Base-by-base conservation (phyloP, 1,284 basidiomycete genomes). In the Ustilago bromivora region DNA sequence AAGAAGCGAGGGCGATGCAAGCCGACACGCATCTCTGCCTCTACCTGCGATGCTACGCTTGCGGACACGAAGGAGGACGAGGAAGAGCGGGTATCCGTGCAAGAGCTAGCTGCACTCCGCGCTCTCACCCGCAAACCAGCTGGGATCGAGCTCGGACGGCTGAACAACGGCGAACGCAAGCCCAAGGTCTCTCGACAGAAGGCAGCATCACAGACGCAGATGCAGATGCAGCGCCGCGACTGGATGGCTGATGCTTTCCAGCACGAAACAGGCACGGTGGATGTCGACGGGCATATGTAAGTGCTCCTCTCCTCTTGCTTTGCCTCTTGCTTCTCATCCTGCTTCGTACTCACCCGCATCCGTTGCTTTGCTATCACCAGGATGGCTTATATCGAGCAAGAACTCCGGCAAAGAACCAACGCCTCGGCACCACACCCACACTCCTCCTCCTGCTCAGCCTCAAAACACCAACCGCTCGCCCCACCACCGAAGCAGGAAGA, bases 221-320 rank as follows among this genome's bases (percentile, higher is more conserved):
- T 71, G 34, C 78, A 83, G 57, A 79, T 76, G 71, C 59, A 66
- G 10, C 46, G 35, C 3, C 79, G 79, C 3, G 80, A 76, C n/a
- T 58, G 81, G 3, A 56, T 65, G 13, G 15, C 54, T 4, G 35
- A 35, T 9, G 23, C n/a, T n/a, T 98, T 99, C 85, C 98, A 96
- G 0, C 93, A 94, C 74, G 96, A 98, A 87, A 99, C 96, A 2
- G 97, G 97, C 84, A 91, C 92, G 1, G 89, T 98, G 12, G 96
- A 98, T 83, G 95, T 98, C 7, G 96, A 99, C 88, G 98, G 97
- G 84, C 96, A 98, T 85, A 98, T 98, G 96, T 96, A 68, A 71
- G 92, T 23, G 23, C 23, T 23, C 86, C 32, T 43, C 17, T 5
- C 28, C 12, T 36, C 40, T 41, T 17, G 9, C 9, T 23, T 28